These are phyloP conservation scores for Pyrenopolyporus hunteri DNA, from an alignment of 495 filamentous ascomycete genomes.

Conservation along the genomic window DNA sequence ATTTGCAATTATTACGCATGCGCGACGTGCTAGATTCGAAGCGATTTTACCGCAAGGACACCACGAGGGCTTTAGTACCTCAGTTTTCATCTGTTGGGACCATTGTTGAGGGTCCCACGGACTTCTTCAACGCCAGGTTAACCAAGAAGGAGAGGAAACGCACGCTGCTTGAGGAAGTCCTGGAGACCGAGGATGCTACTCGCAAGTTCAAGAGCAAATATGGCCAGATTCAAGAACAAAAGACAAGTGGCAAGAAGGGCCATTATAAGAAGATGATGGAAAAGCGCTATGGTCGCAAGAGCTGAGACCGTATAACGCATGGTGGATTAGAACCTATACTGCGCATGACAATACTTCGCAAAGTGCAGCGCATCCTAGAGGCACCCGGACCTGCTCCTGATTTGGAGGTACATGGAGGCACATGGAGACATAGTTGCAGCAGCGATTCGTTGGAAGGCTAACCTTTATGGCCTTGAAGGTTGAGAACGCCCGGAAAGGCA, in stretches of 20 bases:
- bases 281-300: constrained; percentile 40
- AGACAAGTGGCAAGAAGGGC: constrained; percentile 43
- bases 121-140: constrained; percentile 79
- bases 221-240: constrained; percentile 39
- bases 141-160: constrained; percentile 85
- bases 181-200: constrained; percentile 62
- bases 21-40: constrained; percentile 87
- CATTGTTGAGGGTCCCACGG: constrained; percentile 85
- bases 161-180: constrained; percentile 87
- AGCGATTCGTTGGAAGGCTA: too few species aligned
- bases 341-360: neutral
- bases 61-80: constrained; percentile 66
- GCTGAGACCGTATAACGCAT: constrained; percentile 2
- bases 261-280: constrained; percentile 45
- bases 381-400: neutral
- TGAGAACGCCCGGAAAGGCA: too few species aligned
- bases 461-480: too few species aligned
- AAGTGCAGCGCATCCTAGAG: neutral
- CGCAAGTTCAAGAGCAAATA: constrained; percentile 45
- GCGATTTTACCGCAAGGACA: constrained; percentile 85
- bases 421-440: too few species aligned
- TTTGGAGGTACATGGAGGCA: neutral
- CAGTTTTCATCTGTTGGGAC: constrained; percentile 88
- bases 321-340: neutral
- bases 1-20: constrained; percentile 87